Base-by-base conservation (phyloP, 129 eudicot genomes). In the Ambrosia artemisiifolia region DNA sequence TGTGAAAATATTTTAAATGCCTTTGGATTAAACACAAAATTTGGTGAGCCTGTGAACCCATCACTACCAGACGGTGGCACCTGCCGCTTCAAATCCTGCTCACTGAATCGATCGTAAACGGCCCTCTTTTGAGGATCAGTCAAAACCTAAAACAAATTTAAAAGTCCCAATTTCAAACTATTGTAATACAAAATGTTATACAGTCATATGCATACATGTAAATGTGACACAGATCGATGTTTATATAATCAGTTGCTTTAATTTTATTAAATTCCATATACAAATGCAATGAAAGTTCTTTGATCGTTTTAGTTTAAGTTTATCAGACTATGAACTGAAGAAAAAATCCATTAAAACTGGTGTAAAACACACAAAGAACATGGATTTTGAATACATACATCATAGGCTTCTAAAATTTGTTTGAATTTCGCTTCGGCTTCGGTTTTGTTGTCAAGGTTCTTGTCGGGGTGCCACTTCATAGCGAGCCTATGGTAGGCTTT, bases 361-460 rank as follows among this genome's bases (percentile, higher is more conserved):
- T 46, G 14, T n/a, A 46, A 1, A 46, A 43, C 11, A 46, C 16
- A 11, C 2, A 46, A 46, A 11, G 3, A 48, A 33, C 4, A 28
- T 5, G 19, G 65, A 70, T 70, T 53, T 38, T 2, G 44, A 63
- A 14, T 13, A 30, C 61, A 47, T 85, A 83, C 90, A 71, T 85
- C 90, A 34, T 88, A 88, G 20, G 95, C 96, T 77, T 88, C 96
- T 11, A 88, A 83, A 65, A 88, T 88, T 48, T 83, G 79, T 47
- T 88, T 88, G 88, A 88, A 88, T 83, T 85, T 85, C 30, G 96
- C 88, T 71, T 88, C 96, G 6, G 96, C 91, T 34, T 85, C 91
- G 18, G 85, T 85, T 84, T 85, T 86, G 73, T 86, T 88, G 67
- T 75, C 78, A 11, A 86, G 86, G 57, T 88, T 88, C 73, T 88